These are phyloP conservation scores for Phytomonas francai DNA, from an alignment of 208 protist genomes.

Conservation along the genomic window DNA sequence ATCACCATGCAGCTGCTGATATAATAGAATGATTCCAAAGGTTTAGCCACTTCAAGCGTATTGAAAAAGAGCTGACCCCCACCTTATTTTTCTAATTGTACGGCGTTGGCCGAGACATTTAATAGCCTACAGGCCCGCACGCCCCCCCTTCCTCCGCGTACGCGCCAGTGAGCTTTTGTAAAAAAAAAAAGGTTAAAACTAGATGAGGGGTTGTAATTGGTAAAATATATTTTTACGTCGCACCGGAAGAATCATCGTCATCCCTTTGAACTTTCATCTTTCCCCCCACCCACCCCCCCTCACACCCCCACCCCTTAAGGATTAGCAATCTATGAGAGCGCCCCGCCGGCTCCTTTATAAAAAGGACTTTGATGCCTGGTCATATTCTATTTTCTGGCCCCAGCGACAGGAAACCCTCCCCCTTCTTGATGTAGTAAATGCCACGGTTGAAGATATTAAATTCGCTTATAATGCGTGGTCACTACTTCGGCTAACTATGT, in stretches of 20 bases:
- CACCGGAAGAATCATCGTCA: no score
- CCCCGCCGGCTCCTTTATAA: constrained; percentile 5
- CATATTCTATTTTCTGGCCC: constrained; percentile 62
- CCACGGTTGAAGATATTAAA: constrained; percentile 79
- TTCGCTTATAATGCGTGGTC: constrained; percentile 86
- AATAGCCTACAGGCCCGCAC: not conserved
- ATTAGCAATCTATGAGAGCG: not conserved
- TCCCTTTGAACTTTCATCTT: not conserved
- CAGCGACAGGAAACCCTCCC: constrained; percentile 20
- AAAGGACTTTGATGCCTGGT: constrained; percentile 79
- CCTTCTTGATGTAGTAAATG: constrained; percentile 25
- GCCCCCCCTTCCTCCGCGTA: not conserved
- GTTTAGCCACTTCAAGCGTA: no score
- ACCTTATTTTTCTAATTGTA: not conserved
- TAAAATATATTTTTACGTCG: no score
- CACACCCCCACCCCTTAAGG: not conserved
- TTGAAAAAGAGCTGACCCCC: no score
- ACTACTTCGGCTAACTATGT: constrained; percentile 61
- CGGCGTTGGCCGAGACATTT: not conserved
- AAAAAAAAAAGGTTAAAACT: not conserved
- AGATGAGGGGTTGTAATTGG: not conserved
- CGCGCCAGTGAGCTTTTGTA: not conserved
- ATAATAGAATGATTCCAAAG: no score
- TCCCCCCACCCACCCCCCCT: not conserved
- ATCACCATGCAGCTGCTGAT: no score